Base-by-base conservation (phyloP, 257 asterid species). In the Plantago elongata region DNA sequence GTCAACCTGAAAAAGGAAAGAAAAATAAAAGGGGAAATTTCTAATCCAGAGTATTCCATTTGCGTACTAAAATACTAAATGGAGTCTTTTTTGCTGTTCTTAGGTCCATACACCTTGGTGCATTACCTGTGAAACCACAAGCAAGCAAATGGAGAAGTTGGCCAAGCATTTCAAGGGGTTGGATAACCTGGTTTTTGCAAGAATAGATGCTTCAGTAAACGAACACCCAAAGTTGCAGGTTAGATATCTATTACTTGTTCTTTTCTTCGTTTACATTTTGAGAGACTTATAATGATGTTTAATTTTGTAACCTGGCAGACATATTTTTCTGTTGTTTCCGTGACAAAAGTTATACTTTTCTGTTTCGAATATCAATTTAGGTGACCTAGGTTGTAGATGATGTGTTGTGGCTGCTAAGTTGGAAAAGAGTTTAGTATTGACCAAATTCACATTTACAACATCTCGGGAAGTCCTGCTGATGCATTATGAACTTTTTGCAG, bases 101-200 rank as follows among this genome's bases (percentile, higher is more conserved):
- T 69, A 67, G 99, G 86, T 93, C 69, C 84, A 89, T 64, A 80
- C 97, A 5, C 97, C 97, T 5, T 93, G 99, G 97, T 93, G 99
- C 88, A 78, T 93, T 67, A 77, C 75, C 55, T 93, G 99, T 45
- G 99, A 93, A 72, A 73, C 87, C 42, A 83, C 83, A 56, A 82
- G 83, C 92, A 93, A 93, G 75, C 94, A 93, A 63, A 70, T 89
- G 15, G 94, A 93, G 84, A 93, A 93, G 79, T 68, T 93, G 88
- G 94, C 96, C 18, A 93, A 85, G 84, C 99, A 93, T 84, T 93
- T 89, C 84, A 74, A 73, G 74, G 99, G 99, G 15, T 66, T 89
- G 79, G 89, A 80, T 47, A 68, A 68, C 83, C 84, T 93, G 5
- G 77, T 79, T 43, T 93, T 93, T 66, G 92, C 91, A 57, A 84